Conservation (phyloP, 1,284 basidiomycete species). For the Laetiporus sulphureus region DNA sequence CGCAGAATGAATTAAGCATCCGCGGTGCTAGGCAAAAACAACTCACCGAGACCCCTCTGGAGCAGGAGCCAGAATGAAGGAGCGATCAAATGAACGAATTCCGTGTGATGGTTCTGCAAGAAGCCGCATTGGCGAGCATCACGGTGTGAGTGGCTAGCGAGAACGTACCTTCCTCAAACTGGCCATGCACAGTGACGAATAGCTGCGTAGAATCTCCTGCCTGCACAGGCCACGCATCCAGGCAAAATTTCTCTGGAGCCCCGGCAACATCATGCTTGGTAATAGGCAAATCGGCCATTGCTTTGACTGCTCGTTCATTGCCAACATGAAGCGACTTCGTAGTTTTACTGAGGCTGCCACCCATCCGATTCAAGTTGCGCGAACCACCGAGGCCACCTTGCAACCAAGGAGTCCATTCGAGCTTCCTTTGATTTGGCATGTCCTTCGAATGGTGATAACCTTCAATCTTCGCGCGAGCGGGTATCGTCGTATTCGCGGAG, state of each 20-base stretch:
- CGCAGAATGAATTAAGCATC: background rate
- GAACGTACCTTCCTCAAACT: constrained; percentile 81
- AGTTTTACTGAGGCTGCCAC: constrained; percentile 54
- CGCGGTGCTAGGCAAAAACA: constrained; percentile 12
- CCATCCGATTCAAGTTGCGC: constrained; percentile 71
- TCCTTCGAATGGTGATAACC: constrained; percentile 54
- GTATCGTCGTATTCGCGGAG: constrained; percentile 77
- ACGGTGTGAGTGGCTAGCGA: background rate
- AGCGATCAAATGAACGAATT: constrained; percentile 88
- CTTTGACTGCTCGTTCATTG: constrained; percentile 57
- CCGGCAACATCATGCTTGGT: constrained; percentile 78
- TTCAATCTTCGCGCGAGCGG: constrained; percentile 61
- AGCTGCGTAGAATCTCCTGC: constrained; percentile 58
- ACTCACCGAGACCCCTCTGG: constrained; percentile 74
- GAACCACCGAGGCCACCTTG: constrained; percentile 49
- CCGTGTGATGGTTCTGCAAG: constrained; percentile 35
- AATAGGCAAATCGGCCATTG: constrained; percentile 59
- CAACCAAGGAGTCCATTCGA: constrained; percentile 73
- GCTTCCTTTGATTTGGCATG: constrained; percentile 75
- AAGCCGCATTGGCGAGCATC: constrained; percentile 4
- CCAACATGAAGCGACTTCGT: constrained; percentile 72
- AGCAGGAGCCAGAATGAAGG: constrained; percentile 83
- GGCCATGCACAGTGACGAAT: constrained; percentile 85
- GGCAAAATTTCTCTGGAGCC: constrained; percentile 75
- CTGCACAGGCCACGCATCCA: constrained; percentile 82